Conservation (phyloP, 106 monocot species). For the Phalaenopsis equestris region DNA sequence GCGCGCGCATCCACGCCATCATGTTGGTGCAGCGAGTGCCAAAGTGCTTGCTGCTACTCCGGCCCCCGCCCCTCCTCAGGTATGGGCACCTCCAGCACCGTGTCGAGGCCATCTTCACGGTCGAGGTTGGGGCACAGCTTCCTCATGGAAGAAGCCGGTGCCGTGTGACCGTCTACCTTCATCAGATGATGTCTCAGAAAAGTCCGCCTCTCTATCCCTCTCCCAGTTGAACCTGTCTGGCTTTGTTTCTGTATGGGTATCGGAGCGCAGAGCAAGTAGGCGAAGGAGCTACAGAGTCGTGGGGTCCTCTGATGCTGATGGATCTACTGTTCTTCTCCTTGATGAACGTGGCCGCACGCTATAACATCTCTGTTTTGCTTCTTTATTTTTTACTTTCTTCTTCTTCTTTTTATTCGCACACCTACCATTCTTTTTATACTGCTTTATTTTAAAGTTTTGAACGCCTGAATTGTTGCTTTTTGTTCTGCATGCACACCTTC, state of each 20-base stretch:
- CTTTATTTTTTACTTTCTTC: neutral
- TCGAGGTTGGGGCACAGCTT: constrained; percentile 70
- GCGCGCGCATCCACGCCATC: constrained; percentile 33
- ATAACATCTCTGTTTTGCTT: neutral
- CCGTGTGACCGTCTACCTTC: neutral
- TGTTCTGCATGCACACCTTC: neutral
- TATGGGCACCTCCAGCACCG: constrained; percentile 53
- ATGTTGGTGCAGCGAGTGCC: constrained; percentile 27
- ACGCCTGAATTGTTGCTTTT: constrained; percentile 1
- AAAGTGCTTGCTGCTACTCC: constrained; percentile 7
- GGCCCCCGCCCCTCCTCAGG: constrained; percentile 28
- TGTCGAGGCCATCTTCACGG: constrained; percentile 47
- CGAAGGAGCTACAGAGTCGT: neutral
- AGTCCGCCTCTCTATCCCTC: neutral
- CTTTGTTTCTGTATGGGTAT: too few species aligned
- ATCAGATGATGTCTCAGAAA: neutral
- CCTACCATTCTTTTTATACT: constrained; percentile 5
- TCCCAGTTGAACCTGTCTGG: neutral
- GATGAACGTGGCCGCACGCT: neutral
- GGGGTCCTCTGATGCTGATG: neutral
- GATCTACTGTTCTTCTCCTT: neutral
- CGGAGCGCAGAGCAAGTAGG: too few species aligned
- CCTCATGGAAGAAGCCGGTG: constrained; percentile 30
- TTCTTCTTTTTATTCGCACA: neutral
- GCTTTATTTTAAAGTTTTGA: neutral